Percentiles rank a stretch among this genome's conserved stretches.
Conservation (phyloP, 306 rosid species). For the Inga leiocalycina region DNA sequence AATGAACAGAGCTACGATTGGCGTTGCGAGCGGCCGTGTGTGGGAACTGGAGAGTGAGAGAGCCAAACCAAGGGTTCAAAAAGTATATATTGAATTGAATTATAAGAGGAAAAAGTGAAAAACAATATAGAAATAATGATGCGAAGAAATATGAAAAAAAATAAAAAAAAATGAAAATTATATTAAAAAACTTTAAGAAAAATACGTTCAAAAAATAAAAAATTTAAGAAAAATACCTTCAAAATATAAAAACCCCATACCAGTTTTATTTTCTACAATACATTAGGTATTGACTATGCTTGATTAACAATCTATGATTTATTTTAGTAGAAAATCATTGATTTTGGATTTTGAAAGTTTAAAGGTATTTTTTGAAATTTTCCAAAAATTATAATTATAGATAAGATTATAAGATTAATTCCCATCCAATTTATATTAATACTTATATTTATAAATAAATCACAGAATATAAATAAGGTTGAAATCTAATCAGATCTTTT, state of each 20-base stretch:
- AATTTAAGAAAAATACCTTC: too few relatives aligned
- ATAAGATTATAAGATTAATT: not conserved
- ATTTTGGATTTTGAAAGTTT: too few relatives aligned
- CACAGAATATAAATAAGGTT: not conserved
- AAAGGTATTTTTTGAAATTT: too few relatives aligned
- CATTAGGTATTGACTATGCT: too few relatives aligned
- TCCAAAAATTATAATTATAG: not conserved
- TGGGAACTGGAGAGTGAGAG: not conserved
- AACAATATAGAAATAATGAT: not conserved
- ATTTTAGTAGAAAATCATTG: too few relatives aligned
- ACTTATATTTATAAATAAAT: not conserved
- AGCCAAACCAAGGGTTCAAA: conserved; percentile 36
- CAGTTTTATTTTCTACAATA: too few relatives aligned
- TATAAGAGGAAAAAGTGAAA: not conserved
- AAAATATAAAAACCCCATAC: too few relatives aligned
- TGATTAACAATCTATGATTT: too few relatives aligned
- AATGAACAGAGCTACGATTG: not conserved
- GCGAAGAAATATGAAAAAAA: not conserved
- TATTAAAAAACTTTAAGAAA: too few relatives aligned
- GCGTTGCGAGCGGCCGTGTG: conserved; percentile 9
- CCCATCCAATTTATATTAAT: not conserved
- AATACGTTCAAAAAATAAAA: too few relatives aligned
- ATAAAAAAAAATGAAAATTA: too few relatives aligned
- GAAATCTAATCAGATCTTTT: not conserved
- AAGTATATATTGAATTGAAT: not conserved